Conservation (phyloP, 306 rosid species). For the Fragaria nilgerrensis region DNA sequence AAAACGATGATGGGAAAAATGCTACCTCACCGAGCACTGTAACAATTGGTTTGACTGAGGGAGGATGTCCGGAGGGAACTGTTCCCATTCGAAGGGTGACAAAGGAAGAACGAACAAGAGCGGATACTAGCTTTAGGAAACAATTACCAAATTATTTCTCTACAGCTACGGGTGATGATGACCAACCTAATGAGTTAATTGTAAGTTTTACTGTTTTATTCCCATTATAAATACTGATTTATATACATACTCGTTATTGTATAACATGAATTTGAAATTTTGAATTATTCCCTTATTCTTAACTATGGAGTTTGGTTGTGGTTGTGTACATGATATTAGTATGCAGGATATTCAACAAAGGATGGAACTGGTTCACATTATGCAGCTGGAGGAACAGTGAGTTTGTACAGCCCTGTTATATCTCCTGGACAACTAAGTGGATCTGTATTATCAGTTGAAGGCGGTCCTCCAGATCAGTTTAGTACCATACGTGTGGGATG, state of each 20-base stretch:
- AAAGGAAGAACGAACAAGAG: background rate
- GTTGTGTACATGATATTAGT: background rate
- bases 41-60: background rate
- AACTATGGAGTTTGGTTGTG: background rate
- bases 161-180: background rate
- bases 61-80: background rate
- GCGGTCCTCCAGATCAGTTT: background rate
- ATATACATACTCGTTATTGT: no score
- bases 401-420: background rate
- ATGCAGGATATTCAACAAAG: conserved; percentile 1
- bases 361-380: background rate
- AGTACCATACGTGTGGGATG: background rate
- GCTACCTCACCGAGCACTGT: background rate
- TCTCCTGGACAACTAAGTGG: background rate
- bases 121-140: background rate
- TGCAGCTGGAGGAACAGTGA: background rate
- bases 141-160: background rate
- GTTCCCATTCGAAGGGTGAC: background rate
- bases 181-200: background rate
- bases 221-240: no score
- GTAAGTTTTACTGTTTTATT: no score
- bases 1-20: background rate
- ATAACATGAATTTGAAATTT: no score
- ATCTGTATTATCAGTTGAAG: background rate
- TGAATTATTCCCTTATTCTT: background rate